Conservation (phyloP, 768 basidiomycete genomes). For the Astraeus odoratus region DNA sequence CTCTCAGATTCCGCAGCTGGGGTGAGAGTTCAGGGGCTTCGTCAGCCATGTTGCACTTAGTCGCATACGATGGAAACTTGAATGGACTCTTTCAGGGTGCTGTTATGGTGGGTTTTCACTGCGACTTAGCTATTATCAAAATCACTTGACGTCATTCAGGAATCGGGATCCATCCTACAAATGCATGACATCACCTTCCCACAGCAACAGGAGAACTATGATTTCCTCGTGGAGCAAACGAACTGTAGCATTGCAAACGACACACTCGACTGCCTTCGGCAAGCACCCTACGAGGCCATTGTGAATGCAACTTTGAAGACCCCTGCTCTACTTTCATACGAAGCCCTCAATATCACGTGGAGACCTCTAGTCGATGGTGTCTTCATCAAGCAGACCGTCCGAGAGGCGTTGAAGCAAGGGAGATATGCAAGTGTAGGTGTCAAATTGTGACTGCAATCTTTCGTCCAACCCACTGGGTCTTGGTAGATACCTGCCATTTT, state of each 20-base stretch:
- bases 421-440: slow-evolving; percentile 2
- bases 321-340: slow-evolving; percentile 8
- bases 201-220: slow-evolving; percentile 10
- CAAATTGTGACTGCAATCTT: not conserved
- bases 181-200: slow-evolving; percentile 3
- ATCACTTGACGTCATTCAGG: not conserved
- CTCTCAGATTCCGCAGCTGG: slow-evolving; percentile 5
- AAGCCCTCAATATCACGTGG: slow-evolving; percentile 9
- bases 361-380: slow-evolving; percentile 1
- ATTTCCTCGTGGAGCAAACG: slow-evolving; percentile 9
- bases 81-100: slow-evolving; percentile 14
- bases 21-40: slow-evolving; percentile 14
- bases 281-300: slow-evolving; percentile 11
- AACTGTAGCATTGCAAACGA: slow-evolving; percentile 9
- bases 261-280: slow-evolving; percentile 13
- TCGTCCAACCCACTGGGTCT: not conserved
- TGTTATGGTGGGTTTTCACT: slow-evolving; percentile 9
- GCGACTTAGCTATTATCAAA: not conserved
- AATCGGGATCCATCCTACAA: slow-evolving; percentile 9
- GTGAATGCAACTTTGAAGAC: slow-evolving; percentile 7
- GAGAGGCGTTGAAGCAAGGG: not conserved
- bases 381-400: slow-evolving; percentile 2
- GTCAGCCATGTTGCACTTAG: slow-evolving; percentile 11
- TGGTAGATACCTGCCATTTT: slow-evolving; percentile 24
- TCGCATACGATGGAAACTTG: slow-evolving; percentile 9